phyloP scores from a whole-genome alignment of 73 alveolate species.

The Tetrahymena borealis region DNA sequence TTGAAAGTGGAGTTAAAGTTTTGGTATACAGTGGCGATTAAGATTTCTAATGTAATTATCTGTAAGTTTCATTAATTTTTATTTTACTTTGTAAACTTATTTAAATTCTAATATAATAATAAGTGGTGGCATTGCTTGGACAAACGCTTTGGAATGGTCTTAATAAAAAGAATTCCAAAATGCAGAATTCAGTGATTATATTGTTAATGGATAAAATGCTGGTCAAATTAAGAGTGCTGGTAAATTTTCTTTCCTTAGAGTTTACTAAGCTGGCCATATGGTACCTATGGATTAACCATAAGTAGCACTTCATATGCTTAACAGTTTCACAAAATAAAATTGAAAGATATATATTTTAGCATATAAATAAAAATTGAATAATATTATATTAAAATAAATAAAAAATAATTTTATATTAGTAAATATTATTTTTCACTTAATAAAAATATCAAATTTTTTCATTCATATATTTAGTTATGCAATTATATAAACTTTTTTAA shows the following conservation, averaged over 20 bases:
- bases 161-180: conserved; percentile 22
- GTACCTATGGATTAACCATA: conserved; percentile 86
- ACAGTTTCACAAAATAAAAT: conserved; percentile 52
- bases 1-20: conserved; percentile 37
- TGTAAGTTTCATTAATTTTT: conserved; percentile 5
- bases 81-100: not conserved
- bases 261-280: conserved; percentile 87
- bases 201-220: not conserved
- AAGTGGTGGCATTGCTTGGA: conserved; percentile 18
- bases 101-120: not conserved
- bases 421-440: no score
- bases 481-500: no score
- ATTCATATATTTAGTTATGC: no score
- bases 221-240: not conserved
- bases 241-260: conserved; percentile 17
- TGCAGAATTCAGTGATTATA: conserved; percentile 46
- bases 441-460: no score
- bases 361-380: no score
- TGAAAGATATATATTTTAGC: no score
- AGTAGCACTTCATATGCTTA: conserved; percentile 58
- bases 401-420: no score
- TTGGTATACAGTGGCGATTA: conserved; percentile 56
- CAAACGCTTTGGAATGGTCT: conserved; percentile 25
- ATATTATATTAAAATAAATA: no score
- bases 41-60: conserved; percentile 62